phyloP scores from a whole-genome alignment of 345 rosid species.

The Capsella bursapastoris region DNA sequence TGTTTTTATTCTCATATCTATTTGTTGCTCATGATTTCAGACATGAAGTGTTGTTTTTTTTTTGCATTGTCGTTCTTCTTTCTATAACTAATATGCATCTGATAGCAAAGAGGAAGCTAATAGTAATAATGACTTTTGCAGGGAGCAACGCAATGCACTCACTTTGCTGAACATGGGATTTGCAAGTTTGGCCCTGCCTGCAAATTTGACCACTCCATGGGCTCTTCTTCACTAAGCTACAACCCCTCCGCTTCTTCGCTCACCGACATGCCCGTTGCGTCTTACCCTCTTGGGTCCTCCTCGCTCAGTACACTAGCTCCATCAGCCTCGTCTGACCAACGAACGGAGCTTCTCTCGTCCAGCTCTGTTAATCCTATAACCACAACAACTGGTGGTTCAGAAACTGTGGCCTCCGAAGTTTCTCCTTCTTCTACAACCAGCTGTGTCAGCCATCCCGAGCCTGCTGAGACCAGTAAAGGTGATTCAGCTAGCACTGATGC shows the following conservation, averaged over 20 bases:
- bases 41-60: too few species aligned
- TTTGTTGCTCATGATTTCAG: background rate
- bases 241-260: constrained; percentile 72
- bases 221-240: constrained; percentile 55
- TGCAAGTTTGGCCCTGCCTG: constrained; percentile 80
- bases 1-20: background rate
- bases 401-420: constrained; percentile 47
- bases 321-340: constrained; percentile 54
- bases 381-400: constrained; percentile 41
- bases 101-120: background rate
- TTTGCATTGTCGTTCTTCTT: too few species aligned
- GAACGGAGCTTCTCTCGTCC: constrained; percentile 49
- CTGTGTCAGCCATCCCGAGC: constrained; percentile 30
- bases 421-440: constrained; percentile 46
- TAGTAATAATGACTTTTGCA: constrained; percentile 39
- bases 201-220: constrained; percentile 81
- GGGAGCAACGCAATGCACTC: constrained; percentile 72
- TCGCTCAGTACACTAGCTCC: constrained; percentile 53
- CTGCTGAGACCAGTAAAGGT: constrained; percentile 28
- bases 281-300: constrained; percentile 76
- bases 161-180: constrained; percentile 61
- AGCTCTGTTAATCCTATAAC: constrained; percentile 50
- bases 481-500: constrained; percentile 24
- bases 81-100: too few species aligned
- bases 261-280: constrained; percentile 71